Evolutionary conservation across 2,329 filamentous ascomycete genomes (phyloP).

Genomic region (Talaromyces piceae): DNA sequence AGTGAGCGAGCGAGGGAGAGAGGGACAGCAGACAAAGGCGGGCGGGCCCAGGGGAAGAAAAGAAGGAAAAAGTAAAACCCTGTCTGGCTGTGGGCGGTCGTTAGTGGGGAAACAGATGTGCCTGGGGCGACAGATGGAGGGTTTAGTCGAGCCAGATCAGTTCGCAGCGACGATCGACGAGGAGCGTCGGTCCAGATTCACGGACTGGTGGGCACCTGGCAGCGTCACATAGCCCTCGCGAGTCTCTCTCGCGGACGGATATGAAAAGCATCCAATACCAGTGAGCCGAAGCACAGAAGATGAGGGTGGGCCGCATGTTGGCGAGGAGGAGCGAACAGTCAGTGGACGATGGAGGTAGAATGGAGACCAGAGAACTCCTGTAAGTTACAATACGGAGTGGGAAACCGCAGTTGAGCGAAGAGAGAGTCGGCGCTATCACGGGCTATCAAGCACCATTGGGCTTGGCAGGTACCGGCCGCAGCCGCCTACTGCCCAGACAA

Average conservation of each 20-base stretch:
- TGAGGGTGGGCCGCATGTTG: no score
- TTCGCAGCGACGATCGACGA: background rate
- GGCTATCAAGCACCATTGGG: background rate
- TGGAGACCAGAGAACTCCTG: no score
- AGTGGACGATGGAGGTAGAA: no score
- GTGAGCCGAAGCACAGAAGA: no score
- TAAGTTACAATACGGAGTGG: no score
- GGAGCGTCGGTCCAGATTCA: background rate
- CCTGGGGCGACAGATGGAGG: background rate
- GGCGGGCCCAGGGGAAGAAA: background rate
- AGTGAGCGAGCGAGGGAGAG: constrained; percentile 8
- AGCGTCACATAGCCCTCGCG: background rate
- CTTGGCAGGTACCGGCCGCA: constrained; percentile 10
- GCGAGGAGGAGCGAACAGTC: background rate
- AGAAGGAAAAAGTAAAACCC: background rate
- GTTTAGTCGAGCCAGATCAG: background rate
- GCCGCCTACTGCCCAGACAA: background rate
- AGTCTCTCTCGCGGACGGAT: background rate
- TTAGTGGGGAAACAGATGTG: background rate
- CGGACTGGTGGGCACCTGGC: background rate
- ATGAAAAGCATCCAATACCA: no score
- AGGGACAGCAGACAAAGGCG: background rate
- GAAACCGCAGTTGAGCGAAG: no score
- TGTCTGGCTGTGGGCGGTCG: background rate
- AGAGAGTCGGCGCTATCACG: no score